Percentiles rank a stretch among this genome's conserved stretches.
Conservation (phyloP, 1,284 basidiomycete species). For the Neolentinus lepideus region DNA sequence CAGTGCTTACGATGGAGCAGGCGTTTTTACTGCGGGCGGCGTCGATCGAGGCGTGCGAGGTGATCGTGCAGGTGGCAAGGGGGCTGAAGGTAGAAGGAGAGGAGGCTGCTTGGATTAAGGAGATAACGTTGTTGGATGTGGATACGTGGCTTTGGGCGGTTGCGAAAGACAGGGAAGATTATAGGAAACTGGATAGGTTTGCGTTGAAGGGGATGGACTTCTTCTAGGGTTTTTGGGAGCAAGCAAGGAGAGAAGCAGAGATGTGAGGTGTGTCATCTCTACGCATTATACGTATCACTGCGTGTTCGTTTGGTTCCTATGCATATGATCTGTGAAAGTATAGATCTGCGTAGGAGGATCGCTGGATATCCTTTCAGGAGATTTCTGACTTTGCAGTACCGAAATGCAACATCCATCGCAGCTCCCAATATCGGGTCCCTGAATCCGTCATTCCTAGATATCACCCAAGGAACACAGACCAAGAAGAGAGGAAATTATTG, state of each 20-base stretch:
- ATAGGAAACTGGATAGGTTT: slow-evolving; percentile 55
- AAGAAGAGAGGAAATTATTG: no score
- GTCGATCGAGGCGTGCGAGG: slow-evolving; percentile 69
- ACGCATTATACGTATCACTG: no score
- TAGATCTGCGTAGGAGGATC: no score
- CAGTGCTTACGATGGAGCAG: slow-evolving; percentile 50
- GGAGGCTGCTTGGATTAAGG: slow-evolving; percentile 41
- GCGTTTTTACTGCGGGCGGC: slow-evolving; percentile 76
- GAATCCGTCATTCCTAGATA: no score
- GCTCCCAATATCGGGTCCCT: no score
- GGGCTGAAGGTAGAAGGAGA: slow-evolving; percentile 25
- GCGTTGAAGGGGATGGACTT: slow-evolving; percentile 55
- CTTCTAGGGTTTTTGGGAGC: slow-evolving; percentile 34
- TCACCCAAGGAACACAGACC: no score
- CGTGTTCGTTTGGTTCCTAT: no score
- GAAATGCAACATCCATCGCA: no score
- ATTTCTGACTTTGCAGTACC: no score
- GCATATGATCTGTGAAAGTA: no score
- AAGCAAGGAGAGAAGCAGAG: neutral
- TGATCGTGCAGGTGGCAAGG: slow-evolving; percentile 50
- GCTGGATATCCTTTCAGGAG: no score
- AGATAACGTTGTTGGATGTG: slow-evolving; percentile 51
- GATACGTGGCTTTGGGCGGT: slow-evolving; percentile 75
- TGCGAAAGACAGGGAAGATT: slow-evolving; percentile 68
- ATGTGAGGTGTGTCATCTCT: neutral